Evolutionary conservation across 805 yeast species (phyloP).

Genomic region (Wickerhamomyces bovis): DNA sequence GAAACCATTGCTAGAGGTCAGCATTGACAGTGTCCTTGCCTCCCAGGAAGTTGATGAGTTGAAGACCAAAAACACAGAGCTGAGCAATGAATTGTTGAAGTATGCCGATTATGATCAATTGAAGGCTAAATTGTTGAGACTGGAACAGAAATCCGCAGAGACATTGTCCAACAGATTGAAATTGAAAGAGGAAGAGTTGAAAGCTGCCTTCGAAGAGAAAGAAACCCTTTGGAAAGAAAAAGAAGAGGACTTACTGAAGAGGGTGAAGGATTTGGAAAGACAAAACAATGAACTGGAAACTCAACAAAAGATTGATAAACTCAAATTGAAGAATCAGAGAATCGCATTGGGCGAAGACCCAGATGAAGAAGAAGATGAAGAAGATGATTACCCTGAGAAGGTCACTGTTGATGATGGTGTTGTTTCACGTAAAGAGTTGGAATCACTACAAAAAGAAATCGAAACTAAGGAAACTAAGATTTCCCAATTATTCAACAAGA

Average conservation of each 20-base stretch:
- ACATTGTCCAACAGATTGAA: slow-evolving; percentile 45
- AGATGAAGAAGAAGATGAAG: slow-evolving; percentile 26
- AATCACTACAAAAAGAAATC: slow-evolving; percentile 66
- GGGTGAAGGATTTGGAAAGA: slow-evolving; percentile 44
- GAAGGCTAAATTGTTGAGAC: slow-evolving; percentile 51
- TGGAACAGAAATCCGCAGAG: slow-evolving; percentile 57
- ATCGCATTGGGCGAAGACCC: slow-evolving; percentile 27
- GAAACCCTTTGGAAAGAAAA: slow-evolving; percentile 60
- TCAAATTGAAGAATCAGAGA: slow-evolving; percentile 43
- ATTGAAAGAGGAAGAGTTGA: slow-evolving; percentile 71
- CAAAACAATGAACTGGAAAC: slow-evolving; percentile 62
- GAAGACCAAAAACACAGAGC: slow-evolving; percentile 41
- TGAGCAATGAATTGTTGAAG: slow-evolving; percentile 54
- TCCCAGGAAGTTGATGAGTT: slow-evolving; percentile 47
- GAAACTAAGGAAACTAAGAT: slow-evolving; percentile 64
- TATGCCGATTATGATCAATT: slow-evolving; percentile 77
- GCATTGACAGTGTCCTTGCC: slow-evolving; percentile 56
- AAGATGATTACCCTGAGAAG: slow-evolving; percentile 7
- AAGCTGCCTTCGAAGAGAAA: slow-evolving; percentile 65
- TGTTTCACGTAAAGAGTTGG: slow-evolving; percentile 36
- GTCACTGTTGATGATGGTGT: slow-evolving; percentile 12
- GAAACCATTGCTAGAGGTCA: slow-evolving; percentile 64
- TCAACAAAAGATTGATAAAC: slow-evolving; percentile 25
- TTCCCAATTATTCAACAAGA: slow-evolving; percentile 68
- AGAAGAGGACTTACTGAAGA: slow-evolving; percentile 46